A percentile compares a stretch with the other conserved stretches of the same genome.
Conservation (phyloP, 768 basidiomycete species). For the Suillus subluteus region DNA sequence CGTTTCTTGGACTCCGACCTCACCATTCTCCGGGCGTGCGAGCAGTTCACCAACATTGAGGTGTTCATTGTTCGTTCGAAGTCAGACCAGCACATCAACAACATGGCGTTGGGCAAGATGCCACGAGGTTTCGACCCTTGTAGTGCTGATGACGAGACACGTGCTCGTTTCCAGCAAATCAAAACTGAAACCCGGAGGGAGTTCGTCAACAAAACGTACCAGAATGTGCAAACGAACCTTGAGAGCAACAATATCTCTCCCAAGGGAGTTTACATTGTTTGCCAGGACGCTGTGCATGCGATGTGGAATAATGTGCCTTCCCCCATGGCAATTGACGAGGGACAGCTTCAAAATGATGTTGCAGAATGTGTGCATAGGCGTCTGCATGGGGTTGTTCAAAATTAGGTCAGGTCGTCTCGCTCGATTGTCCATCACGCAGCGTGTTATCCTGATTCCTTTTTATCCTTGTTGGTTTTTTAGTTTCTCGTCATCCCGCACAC, state of each 20-base stretch:
- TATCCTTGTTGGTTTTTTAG: too few relatives aligned
- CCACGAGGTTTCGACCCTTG: constrained; percentile 17
- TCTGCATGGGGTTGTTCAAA: too few relatives aligned
- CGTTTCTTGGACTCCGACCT: constrained; percentile 20
- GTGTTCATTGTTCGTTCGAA: constrained; percentile 30
- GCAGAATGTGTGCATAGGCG: too few relatives aligned
- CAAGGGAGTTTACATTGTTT: constrained; percentile 2
- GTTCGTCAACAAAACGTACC: constrained; percentile 9
- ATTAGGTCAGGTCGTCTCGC: too few relatives aligned
- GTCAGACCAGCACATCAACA: constrained; percentile 34
- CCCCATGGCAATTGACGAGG: too few relatives aligned
- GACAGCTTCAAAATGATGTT: too few relatives aligned
- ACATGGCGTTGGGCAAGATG: constrained; percentile 18
- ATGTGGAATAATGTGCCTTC: too few relatives aligned
- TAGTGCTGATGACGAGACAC: not conserved
- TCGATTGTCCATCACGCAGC: constrained; percentile 6
- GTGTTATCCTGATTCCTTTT: too few relatives aligned
- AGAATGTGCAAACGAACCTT: constrained; percentile 13
- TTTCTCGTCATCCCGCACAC: too few relatives aligned
- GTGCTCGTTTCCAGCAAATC: constrained; percentile 9
- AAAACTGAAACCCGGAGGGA: not conserved
- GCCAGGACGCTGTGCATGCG: too few relatives aligned
- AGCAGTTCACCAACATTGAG: constrained; percentile 5
- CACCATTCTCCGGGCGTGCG: constrained; percentile 21
- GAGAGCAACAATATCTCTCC: constrained; percentile 13